Percentiles rank a stretch among this genome's conserved stretches.
These are phyloP conservation scores for Pichia sp. DNA, from an alignment of 1,139 yeast species.

Conservation along the genomic window DNA sequence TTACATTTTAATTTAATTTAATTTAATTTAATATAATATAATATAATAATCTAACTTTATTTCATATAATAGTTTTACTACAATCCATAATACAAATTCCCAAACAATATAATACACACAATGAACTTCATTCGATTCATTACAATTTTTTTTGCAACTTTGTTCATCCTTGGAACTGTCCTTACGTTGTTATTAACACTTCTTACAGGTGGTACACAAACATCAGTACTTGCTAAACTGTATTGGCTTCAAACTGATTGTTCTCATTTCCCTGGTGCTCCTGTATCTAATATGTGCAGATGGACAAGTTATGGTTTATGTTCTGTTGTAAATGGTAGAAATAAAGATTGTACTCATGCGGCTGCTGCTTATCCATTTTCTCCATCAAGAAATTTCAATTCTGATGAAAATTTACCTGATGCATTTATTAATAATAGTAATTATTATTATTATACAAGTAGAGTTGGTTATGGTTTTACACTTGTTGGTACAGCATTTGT, in stretches of 20 bases:
- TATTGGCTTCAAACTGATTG: slow-evolving; percentile 73
- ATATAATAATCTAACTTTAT: too few relatives aligned
- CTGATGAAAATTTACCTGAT: slow-evolving; percentile 40
- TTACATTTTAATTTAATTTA: too few relatives aligned
- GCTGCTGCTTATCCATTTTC: slow-evolving; percentile 62
- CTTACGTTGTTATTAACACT: slow-evolving; percentile 55
- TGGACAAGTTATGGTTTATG: slow-evolving; percentile 75
- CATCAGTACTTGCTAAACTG: slow-evolving; percentile 43
- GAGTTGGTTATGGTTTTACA: slow-evolving; percentile 64
- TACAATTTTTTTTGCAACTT: slow-evolving; percentile 4
- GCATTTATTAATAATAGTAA: slow-evolving; percentile 41
- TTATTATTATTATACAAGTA: slow-evolving; percentile 54
- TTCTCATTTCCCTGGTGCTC: slow-evolving; percentile 44
- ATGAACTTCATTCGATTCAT: slow-evolving; percentile 4
- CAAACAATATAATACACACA: neutral
- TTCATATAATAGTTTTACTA: neutral
- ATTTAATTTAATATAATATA: too few relatives aligned
- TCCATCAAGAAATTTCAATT: slow-evolving; percentile 51
- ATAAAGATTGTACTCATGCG: slow-evolving; percentile 40
- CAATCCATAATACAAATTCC: neutral
- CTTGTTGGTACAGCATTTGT: slow-evolving; percentile 53
- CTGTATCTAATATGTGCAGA: slow-evolving; percentile 38
- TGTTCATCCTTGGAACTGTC: slow-evolving; percentile 19
- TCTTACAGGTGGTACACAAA: slow-evolving; percentile 52
- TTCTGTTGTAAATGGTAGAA: slow-evolving; percentile 34